Percentiles rank a stretch among this genome's conserved stretches.
Evolutionary conservation across 306 rosid species (phyloP).

Genomic region (Quercus variabilis): DNA sequence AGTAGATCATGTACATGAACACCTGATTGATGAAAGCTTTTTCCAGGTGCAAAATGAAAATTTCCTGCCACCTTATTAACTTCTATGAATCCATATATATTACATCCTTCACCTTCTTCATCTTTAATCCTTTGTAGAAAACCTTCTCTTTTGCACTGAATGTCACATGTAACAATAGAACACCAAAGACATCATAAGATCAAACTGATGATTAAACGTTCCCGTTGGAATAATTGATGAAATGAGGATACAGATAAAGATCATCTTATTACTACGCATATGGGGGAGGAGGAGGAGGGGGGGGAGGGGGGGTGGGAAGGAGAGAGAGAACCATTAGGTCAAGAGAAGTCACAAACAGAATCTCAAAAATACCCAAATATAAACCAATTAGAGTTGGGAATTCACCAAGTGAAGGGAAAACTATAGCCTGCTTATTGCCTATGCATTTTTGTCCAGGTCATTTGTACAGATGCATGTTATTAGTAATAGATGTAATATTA

Average conservation of each 20-base stretch:
- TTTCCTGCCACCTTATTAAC: constrained; percentile 98
- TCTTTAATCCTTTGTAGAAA: constrained; percentile 92
- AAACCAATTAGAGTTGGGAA: not conserved
- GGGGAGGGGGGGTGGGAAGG: rapidly evolving
- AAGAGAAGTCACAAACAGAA: no score
- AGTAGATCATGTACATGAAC: constrained; percentile 84
- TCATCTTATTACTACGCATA: not conserved
- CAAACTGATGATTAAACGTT: not conserved
- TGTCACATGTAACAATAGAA: constrained; percentile 20
- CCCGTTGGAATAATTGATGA: not conserved
- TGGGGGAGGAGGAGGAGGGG: rapidly evolving
- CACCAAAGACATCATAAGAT: constrained; percentile 3
- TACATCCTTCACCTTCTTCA: constrained; percentile 97
- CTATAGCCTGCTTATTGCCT: not conserved
- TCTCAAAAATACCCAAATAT: no score
- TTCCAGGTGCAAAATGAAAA: constrained; percentile 98
- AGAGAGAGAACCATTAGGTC: no score
- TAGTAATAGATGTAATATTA: not conserved
- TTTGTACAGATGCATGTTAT: not conserved
- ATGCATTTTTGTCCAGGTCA: not conserved
- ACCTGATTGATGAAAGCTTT: constrained; percentile 96
- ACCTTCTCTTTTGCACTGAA: constrained; percentile 98
- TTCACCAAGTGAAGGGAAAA: not conserved
- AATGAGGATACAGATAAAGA: not conserved
- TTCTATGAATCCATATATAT: constrained; percentile 89